These are phyloP conservation scores for Coemansia sp. DNA, from an alignment of 192 early-diverging fungal genomes.

Conservation along the genomic window DNA sequence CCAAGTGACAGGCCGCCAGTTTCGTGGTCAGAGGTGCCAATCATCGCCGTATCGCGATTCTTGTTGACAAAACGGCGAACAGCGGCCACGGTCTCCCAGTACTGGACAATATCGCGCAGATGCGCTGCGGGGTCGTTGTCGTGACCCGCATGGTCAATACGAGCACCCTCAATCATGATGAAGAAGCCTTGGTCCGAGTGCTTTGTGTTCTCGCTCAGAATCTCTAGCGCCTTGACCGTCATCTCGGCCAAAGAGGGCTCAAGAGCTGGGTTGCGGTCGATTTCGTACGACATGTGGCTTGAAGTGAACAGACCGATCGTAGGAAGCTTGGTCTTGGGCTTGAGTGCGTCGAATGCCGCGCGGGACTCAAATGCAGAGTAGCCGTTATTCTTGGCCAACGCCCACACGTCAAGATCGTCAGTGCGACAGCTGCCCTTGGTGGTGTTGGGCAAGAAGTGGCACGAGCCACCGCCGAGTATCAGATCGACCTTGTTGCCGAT, in stretches of 20 bases:
- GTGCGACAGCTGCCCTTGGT: constrained; percentile 41
- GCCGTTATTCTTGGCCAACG: constrained; percentile 19
- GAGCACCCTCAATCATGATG: constrained; percentile 66
- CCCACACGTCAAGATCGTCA: constrained; percentile 47
- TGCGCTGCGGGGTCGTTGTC: constrained; percentile 67
- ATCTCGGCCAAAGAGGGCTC: constrained; percentile 65
- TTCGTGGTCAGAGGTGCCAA: constrained; percentile 69
- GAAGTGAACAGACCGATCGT: constrained; percentile 55
- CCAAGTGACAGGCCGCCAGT: constrained; percentile 65
- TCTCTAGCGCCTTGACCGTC: constrained; percentile 51
- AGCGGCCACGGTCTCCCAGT: constrained; percentile 54
- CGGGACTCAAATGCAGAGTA: constrained; percentile 12
- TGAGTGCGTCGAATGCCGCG: constrained; percentile 26
- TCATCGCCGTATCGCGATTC: constrained; percentile 57
- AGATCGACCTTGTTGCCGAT: constrained; percentile 50
- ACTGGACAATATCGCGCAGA: constrained; percentile 64
- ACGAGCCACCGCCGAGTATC: constrained; percentile 61
- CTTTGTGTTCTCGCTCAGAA: constrained; percentile 26
- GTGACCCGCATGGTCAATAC: constrained; percentile 65
- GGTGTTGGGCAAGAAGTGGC: constrained; percentile 51
- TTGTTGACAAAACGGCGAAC: constrained; percentile 58
- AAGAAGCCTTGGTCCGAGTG: constrained; percentile 54
- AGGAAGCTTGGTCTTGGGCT: constrained; percentile 32
- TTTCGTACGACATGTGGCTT: constrained; percentile 59
- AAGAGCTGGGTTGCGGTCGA: constrained; percentile 49